Base-by-base conservation (phyloP, 2,329 filamentous ascomycete genomes). In the Helotiales sp. region DNA sequence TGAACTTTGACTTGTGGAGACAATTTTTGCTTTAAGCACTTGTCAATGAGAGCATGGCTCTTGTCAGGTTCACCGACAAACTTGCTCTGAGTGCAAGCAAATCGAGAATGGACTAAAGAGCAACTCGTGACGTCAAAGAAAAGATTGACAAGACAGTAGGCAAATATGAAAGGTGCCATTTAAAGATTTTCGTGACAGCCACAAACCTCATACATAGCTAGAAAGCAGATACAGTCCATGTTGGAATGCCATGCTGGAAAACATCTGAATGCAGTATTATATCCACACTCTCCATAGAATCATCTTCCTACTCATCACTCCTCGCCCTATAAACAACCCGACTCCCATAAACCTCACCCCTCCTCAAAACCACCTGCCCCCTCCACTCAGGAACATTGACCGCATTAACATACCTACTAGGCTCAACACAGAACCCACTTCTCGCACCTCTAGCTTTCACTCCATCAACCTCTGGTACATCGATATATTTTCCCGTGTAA, bases 391-490 rank as follows among this genome's bases (percentile, higher is more conserved):
- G 84, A 49, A 89, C 85, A 67, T 96, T 97, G 69, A 86, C 79
- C 0, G 93, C 93, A 73, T 98, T 95, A 55, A 97, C 89, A 72
- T 89, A 98, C 22, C 95, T 85, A 68, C 90, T 90, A 0, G 93
- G 93, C 79, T 99, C 95, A 42, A 96, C 87, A 73, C 92, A 96
- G 77, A 98, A 96, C 0, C 89, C 93, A 44, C 87, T 85, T 49
- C 91, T 83, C 3, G 84, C 70, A 0, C 81, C 83, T 49, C 90
- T 82, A 1, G 87, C 86, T 0, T 88, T 84, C 27, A 83, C 73
- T 2, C 77, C 79, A 79, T 79, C 80, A 3, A 85, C 78, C 29
- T 78, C 87, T 0, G 90, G 88, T 12, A 96, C 88, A 67, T 95
- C 78, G 64, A 96, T 92, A 70, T 86, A 88, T 70, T 90, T 88